Base-by-base conservation (phyloP, 2,329 filamentous ascomycete genomes). In the Pseudogymnoascus sp. region DNA sequence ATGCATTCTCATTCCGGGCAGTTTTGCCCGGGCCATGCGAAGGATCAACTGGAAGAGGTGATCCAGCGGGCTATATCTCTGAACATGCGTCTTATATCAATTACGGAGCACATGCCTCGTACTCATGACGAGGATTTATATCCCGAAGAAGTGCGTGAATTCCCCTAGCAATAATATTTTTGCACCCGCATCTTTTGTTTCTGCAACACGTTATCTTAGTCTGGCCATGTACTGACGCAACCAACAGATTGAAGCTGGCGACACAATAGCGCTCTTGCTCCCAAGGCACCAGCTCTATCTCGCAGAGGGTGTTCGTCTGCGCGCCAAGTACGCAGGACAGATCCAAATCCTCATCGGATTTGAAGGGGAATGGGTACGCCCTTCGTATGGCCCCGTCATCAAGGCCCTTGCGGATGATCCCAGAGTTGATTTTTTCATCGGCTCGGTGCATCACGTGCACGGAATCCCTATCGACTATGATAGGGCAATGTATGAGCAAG, bases 1-100 rank as follows among this genome's bases (percentile, higher is more conserved):
- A 95, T 97, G 79, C 94, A 99, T 76, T 96, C 91, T 71, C 94
- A 99, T 77, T 97, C 94, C 37, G 94, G 94, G 65, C 90, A 99
- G 74, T 99, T 99, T 79, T 99, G 94, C 78, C 87, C 87, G 8
- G 85, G 88, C 68, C 94, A 99, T 78, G 94, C 94, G 59, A 85
- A 88, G 71, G 85, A 96, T 72, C 82, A 85, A 17, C 83, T 99
- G 8, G 93, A 97, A 74, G 86, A 91, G 66, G 84, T 97, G 58
- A 79, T 97, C 68, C 83, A 86, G 70, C 83, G 86, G 10, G 93
- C 93, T 66, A 90, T 97, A 67, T 75, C 80, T 57, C 81, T 88
- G 64, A 87, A 88, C 44, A 94, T 95, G 82, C 84, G 85, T 64
- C 88, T 88, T 17, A 92, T 97, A 71, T 91, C 88, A 21, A 76